Evolutionary conservation across 306 rosid genomes (phyloP).

Genomic region (Lathyrus tuberosus): DNA sequence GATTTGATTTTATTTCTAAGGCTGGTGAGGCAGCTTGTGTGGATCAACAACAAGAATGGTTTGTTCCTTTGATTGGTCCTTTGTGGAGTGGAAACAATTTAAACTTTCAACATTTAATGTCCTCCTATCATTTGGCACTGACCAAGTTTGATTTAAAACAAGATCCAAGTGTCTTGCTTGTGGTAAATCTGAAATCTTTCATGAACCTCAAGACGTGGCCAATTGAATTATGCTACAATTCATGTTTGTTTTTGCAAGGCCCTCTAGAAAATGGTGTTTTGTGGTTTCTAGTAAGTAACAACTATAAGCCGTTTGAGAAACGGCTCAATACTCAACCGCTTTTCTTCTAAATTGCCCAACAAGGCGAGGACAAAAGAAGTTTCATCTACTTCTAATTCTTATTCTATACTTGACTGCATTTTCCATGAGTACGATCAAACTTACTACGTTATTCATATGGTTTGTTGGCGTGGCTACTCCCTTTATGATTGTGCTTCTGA

Average conservation of each 20-base stretch:
- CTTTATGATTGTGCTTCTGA: conserved; percentile 77
- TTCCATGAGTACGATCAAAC: conserved; percentile 94
- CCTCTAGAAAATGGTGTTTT: conserved; percentile 88
- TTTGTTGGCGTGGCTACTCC: conserved; percentile 91
- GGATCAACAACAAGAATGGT: no score
- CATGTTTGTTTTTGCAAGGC: conserved; percentile 90
- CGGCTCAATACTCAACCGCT: conserved; percentile 79
- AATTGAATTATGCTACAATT: no score
- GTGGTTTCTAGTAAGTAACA: conserved; percentile 82
- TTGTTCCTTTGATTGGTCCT: no score
- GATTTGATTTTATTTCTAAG: no score
- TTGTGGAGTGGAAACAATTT: no score
- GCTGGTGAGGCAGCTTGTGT: no score
- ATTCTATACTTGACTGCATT: conserved; percentile 84
- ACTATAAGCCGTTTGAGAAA: conserved; percentile 81
- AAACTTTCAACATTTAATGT: no score
- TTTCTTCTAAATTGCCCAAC: conserved; percentile 83
- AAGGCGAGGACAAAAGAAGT: conserved; percentile 63
- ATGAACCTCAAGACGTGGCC: no score
- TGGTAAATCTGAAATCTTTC: no score
- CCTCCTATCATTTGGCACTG: no score
- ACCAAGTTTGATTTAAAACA: no score
- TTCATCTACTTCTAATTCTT: conserved; percentile 66
- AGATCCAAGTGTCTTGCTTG: no score
- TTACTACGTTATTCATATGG: conserved; percentile 88